A percentile compares a stretch with the other conserved stretches of the same genome.
Conservation (phyloP, 495 filamentous ascomycete genomes). For the Penicillium coprophilum region DNA sequence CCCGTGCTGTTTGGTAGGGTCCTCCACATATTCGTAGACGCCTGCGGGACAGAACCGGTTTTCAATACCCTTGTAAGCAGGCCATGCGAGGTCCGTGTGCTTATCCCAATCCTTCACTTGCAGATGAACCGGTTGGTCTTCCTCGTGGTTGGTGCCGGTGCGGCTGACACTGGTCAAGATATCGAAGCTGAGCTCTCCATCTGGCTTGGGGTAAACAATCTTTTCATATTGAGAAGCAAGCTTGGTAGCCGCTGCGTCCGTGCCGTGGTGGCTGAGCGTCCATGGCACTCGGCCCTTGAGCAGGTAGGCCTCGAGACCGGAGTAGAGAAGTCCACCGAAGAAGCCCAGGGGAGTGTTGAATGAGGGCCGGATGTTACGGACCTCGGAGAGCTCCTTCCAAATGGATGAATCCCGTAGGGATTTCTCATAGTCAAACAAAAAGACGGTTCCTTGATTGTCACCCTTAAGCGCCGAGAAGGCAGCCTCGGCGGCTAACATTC, state of each 20-base stretch:
- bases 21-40: conserved; percentile 98
- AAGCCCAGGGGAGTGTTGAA: conserved; percentile 84
- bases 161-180: conserved; percentile 91
- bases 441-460: conserved; percentile 66
- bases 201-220: conserved; percentile 96
- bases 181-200: conserved; percentile 91
- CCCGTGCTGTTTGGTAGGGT: conserved; percentile 74
- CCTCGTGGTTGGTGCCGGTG: conserved; percentile 97
- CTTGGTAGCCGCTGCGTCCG: conserved; percentile 69
- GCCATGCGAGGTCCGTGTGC: conserved; percentile 80
- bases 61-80: conserved; percentile 87
- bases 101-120: conserved; percentile 92
- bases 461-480: conserved; percentile 69
- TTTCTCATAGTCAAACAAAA: conserved; percentile 94
- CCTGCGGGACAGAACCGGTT: conserved; percentile 99
- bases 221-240: conserved; percentile 73
- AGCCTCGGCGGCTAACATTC: conserved; percentile 94
- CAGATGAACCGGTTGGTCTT: conserved; percentile 95
- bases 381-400: conserved; percentile 91
- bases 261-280: conserved; percentile 82
- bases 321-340: conserved; percentile 88
- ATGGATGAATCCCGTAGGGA: conserved; percentile 80
- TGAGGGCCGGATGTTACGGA: conserved; percentile 95
- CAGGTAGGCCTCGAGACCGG: conserved; percentile 86
- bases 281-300: conserved; percentile 84